phyloP scores from a whole-genome alignment of 768 basidiomycete genomes.

The Suillus subalutaceus region DNA sequence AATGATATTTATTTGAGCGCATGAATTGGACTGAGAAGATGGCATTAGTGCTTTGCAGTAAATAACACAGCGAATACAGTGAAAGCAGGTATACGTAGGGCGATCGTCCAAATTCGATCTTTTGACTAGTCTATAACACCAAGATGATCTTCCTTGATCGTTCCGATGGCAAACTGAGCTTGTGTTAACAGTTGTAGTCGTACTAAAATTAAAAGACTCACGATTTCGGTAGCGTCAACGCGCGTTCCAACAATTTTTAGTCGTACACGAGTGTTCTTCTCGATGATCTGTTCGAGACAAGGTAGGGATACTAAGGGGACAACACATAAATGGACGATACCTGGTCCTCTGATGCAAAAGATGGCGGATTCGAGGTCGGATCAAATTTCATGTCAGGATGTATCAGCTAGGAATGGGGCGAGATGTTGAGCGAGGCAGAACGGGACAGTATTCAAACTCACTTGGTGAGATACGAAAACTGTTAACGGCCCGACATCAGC shows the following conservation, averaged over 20 bases:
- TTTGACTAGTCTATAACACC: conserved; percentile 78
- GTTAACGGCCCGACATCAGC: conserved; percentile 93
- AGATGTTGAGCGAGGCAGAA: conserved; percentile 11
- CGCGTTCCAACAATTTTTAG: conserved; percentile 98
- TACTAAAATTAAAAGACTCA: conserved; percentile 42
- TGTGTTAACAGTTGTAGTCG: conserved; percentile 7
- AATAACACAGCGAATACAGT: conserved; percentile 6
- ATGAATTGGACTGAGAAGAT: not conserved
- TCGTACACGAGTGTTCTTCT: conserved; percentile 89
- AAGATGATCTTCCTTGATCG: conserved; percentile 97
- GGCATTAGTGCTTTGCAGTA: conserved; percentile 1
- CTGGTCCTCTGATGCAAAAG: conserved; percentile 90
- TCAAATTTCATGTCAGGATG: conserved; percentile 95
- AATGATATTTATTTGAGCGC: not conserved
- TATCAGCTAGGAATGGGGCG: conserved; percentile 64
- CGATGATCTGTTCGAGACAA: conserved; percentile 65
- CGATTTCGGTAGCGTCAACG: conserved; percentile 97
- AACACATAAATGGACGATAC: conserved; percentile 37
- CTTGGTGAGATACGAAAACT: conserved; percentile 96
- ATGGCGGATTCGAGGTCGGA: conserved; percentile 96
- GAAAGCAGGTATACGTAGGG: conserved; percentile 3
- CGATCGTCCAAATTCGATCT: conserved; percentile 5
- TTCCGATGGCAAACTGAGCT: conserved; percentile 90
- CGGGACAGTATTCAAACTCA: conserved; percentile 38
- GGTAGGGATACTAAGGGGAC: conserved; percentile 9